Base-by-base conservation (phyloP, 169 alveolate genomes). In the Plasmodium knowlesi region DNA sequence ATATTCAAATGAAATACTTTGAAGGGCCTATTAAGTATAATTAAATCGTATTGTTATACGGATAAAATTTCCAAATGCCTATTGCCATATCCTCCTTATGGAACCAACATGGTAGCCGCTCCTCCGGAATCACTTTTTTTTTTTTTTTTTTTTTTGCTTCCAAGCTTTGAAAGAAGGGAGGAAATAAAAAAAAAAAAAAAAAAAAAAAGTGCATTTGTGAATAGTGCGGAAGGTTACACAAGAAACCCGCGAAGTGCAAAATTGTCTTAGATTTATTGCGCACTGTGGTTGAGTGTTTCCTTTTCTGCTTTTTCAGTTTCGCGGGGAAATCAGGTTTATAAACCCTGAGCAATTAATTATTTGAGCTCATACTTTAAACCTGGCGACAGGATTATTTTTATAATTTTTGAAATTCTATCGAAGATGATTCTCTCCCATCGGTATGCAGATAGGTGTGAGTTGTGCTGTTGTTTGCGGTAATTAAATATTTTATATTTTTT, bases 1-100 rank as follows among this genome's bases (percentile, higher is more conserved):
- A 73, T 97, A 97, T 97, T 97, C 34, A 98, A 96, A 95, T 96
- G 98, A 74, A 74, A 97, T 97, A 97, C 95, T 98, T 96, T 97
- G 97, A 98, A 97, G 97, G 98, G 88, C 54, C 88, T 81, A 67
- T 67, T 6, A 67, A 50, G 61, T 50, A 16, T 50, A 50, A 50
- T 3, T 3, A 0, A 16, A 50, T 50, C 22, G 61, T 50, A 14
- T 16, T 50, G 25, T 50, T 50, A 50, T 50, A 50, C 61, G 61
- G 61, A 12, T 14, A 16, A 50, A 50, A 1, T 50, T 50, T 50
- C 61, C 61, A 50, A 50, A 3, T 50, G 76, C 12, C 37, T 67
- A 67, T 28, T 25, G 76, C 76, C 76, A 67, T 67, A 67, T 14
- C 37, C 76, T 67, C 76, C 76, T 25, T 67, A 67, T 67, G 76